Evolutionary conservation across 2,329 filamentous ascomycete species (phyloP), one percentile per base, ranked within the genome.

Genomic region (Elsinoe australis): DNA sequence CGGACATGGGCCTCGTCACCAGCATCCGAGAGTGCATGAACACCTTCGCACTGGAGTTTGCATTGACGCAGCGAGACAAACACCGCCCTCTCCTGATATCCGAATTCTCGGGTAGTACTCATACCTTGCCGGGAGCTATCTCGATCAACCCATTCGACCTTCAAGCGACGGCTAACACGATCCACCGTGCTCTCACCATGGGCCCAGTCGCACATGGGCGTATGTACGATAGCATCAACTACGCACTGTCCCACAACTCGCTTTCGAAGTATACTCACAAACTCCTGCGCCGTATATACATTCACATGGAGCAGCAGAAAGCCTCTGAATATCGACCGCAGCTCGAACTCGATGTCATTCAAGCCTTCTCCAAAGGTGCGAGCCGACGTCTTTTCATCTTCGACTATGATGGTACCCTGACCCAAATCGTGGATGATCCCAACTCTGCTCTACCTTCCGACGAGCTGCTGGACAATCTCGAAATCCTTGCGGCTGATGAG

Each of bases 1-100:
- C 85, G 26, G 88, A 96, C 63, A 86, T 95, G 55, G 90, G 88
- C 3, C 73, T 96, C 44, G 95, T 96, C 65, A 95, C 92, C 5
- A 95, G 87, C 56, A 89, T 96, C 17, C 81, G 90, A 52, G 92
- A 96, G 64, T 90, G 90, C 51, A 95, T 96, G 89, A 96, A 95
- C 71, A 95, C 90, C 0, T 95, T 89, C 15, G 94, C 87, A 63
- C 72, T 95, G 57, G 90, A 96, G 67, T 96, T 95, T 63, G 81
- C 95, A 49, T 77, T 95, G 50, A 94, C 87, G 64, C 90, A 96
- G 67, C 85, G 87, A 59, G 83, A 90, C 53, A 82, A 81, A 49
- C 81, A 89, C 56, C 85, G 89, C 0, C 90, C 89, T 1, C 71
- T 96, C 10, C 3, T 48, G 19, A 12, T 48, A 8, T 96, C 92